Percentiles rank a stretch among this genome's conserved stretches.
Evolutionary conservation across 2,329 filamentous ascomycete genomes (phyloP).

Genomic region (Escovopsis weberi): DNA sequence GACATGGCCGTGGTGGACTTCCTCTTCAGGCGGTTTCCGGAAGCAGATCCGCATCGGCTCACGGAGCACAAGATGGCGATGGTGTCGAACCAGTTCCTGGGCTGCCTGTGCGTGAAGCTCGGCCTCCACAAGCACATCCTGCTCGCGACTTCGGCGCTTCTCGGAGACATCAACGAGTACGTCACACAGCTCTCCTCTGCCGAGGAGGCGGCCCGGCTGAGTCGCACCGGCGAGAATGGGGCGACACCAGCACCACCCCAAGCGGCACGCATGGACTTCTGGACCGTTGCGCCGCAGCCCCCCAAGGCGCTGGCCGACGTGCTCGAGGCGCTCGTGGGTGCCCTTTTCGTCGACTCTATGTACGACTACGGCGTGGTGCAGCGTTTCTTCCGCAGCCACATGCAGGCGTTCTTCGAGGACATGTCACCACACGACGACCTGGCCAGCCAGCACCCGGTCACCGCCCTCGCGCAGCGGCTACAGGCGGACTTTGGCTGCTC

Average conservation of each 20-base stretch:
- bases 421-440: conserved; percentile 67
- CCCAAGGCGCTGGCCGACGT: conserved; percentile 74
- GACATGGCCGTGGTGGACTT: conserved; percentile 77
- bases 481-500: conserved; percentile 50
- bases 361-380: conserved; percentile 65
- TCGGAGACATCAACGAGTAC: conserved; percentile 36
- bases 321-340: conserved; percentile 77
- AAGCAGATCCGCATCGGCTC: conserved; percentile 85
- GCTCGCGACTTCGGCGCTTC: conserved; percentile 27
- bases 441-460: conserved; percentile 75
- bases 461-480: conserved; percentile 51
- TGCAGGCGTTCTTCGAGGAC: conserved; percentile 68
- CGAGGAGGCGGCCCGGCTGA: conserved; percentile 18
- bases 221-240: conserved; percentile 6
- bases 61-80: conserved; percentile 99
- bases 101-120: conserved; percentile 63
- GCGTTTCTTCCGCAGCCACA: conserved; percentile 59
- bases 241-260: conserved; percentile 13
- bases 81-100: conserved; percentile 91
- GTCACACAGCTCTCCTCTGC: conserved; percentile 43
- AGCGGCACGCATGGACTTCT: conserved; percentile 39
- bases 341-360: conserved; percentile 76
- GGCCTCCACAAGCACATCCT: conserved; percentile 63
- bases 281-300: conserved; percentile 47
- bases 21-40: conserved; percentile 61